Conservation (phyloP, 331 rosid species). For the Acacia concinna region DNA sequence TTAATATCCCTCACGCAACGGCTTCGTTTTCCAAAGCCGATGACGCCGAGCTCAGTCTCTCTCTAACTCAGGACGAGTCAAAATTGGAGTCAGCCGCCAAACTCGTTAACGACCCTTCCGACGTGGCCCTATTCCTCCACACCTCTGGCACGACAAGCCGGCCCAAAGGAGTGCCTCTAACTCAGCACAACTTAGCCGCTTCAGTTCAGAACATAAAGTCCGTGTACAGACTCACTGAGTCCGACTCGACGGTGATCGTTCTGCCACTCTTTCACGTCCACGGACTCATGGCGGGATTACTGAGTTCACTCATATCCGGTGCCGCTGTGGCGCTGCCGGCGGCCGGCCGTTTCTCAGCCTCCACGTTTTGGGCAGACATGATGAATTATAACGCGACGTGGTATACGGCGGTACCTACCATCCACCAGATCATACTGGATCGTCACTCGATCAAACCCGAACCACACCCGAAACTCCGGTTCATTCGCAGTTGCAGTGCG, state of each 20-base stretch:
- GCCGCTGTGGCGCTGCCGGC: slow-evolving; percentile 54
- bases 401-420: slow-evolving; percentile 74
- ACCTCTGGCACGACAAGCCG: slow-evolving; percentile 84
- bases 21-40: slow-evolving; percentile 35
- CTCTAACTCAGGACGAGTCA: slow-evolving; percentile 26
- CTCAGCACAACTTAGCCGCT: slow-evolving; percentile 55
- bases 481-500: slow-evolving; percentile 71
- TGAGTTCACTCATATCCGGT: slow-evolving; percentile 59
- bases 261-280: slow-evolving; percentile 72
- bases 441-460: slow-evolving; percentile 52
- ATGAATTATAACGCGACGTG: slow-evolving; percentile 50
- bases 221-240: slow-evolving; percentile 63
- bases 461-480: slow-evolving; percentile 63
- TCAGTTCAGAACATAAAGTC: slow-evolving; percentile 49
- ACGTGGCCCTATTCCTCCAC: slow-evolving; percentile 68
- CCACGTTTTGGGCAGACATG: slow-evolving; percentile 72
- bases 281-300: slow-evolving; percentile 52
- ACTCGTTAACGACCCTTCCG: slow-evolving; percentile 43
- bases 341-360: slow-evolving; percentile 63
- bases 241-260: slow-evolving; percentile 62
- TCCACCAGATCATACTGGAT: slow-evolving; percentile 69
- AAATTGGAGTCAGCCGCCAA: neutral
- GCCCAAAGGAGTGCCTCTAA: slow-evolving; percentile 69
- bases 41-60: slow-evolving; percentile 30
- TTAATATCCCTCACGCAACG: slow-evolving; percentile 41